Conservation (phyloP, 345 rosid genomes). For the Moricandia moricandioides region DNA sequence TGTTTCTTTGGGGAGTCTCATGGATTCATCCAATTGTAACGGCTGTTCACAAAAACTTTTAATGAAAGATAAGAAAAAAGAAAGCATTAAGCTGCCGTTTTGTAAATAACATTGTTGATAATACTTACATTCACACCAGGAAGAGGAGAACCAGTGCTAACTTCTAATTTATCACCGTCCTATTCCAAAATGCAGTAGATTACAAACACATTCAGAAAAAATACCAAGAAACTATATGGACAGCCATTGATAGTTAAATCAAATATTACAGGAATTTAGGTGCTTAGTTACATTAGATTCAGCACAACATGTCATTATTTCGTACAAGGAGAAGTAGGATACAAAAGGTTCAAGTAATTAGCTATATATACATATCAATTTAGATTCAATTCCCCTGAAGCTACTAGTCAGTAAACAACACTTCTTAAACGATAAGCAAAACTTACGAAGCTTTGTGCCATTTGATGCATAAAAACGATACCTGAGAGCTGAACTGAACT, state of each 20-base stretch:
- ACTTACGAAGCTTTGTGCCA: no score
- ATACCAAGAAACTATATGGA: background rate
- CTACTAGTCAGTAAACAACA: conserved; percentile 4
- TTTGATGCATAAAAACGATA: conserved; percentile 28
- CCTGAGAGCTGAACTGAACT: conserved; percentile 51
- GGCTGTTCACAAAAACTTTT: conserved; percentile 52
- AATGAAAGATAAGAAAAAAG: conserved; percentile 8
- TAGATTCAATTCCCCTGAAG: background rate
- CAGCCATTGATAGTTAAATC: no score
- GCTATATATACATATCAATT: background rate
- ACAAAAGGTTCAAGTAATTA: background rate
- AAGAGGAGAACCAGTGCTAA: conserved; percentile 83
- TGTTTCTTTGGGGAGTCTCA: conserved; percentile 80
- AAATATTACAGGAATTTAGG: no score
- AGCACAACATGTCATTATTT: no score
- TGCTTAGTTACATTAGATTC: no score
- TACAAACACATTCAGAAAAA: conserved; percentile 17
- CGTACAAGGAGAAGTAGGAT: no score
- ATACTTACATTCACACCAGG: conserved; percentile 95
- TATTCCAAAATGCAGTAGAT: conserved; percentile 40
- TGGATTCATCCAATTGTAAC: conserved; percentile 66
- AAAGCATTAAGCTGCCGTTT: conserved; percentile 2
- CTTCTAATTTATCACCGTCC: conserved; percentile 59
- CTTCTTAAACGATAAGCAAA: background rate
- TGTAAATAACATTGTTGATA: conserved; percentile 3